These are phyloP conservation scores for Rhodotorula toruloides DNA, from an alignment of 768 basidiomycete genomes.

Conservation along the genomic window DNA sequence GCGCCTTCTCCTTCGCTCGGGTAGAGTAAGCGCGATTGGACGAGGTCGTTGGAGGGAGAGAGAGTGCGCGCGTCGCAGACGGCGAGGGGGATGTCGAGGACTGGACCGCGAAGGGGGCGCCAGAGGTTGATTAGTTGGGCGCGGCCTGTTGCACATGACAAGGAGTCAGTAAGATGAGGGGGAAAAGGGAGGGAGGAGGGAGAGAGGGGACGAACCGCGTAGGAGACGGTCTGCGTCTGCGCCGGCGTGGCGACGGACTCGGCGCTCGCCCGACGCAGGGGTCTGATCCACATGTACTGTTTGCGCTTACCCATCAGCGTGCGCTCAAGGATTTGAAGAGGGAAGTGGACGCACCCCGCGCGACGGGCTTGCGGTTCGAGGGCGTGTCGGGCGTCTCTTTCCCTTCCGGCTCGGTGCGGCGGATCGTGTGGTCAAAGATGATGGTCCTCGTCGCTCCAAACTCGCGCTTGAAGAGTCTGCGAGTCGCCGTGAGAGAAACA, in stretches of 20 bases:
- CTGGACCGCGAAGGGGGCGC: slow-evolving; percentile 31
- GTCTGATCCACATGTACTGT: slow-evolving; percentile 54
- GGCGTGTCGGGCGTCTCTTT: slow-evolving; percentile 32
- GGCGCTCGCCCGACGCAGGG: slow-evolving; percentile 46
- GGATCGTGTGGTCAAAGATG: slow-evolving; percentile 63
- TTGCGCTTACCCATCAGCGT: slow-evolving; percentile 11
- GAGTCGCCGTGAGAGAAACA: neutral
- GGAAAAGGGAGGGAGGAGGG: neutral
- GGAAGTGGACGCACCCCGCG: slow-evolving; percentile 2
- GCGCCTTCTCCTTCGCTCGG: slow-evolving; percentile 5
- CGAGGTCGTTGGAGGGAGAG: neutral
- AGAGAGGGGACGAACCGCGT: slow-evolving; percentile 6
- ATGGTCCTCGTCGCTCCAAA: slow-evolving; percentile 61
- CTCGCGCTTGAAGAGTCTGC: slow-evolving; percentile 54
- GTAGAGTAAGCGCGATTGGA: slow-evolving; percentile 23
- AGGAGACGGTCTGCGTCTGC: slow-evolving; percentile 52
- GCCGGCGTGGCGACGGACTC: slow-evolving; percentile 49
- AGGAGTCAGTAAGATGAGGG: neutral
- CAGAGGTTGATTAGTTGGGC: slow-evolving; percentile 37
- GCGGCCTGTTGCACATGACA: slow-evolving; percentile 15
- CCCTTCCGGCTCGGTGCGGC: slow-evolving; percentile 10
- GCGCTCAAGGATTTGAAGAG: no score
- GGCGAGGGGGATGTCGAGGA: slow-evolving; percentile 30
- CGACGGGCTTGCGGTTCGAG: slow-evolving; percentile 24
- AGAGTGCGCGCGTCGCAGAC: slow-evolving; percentile 25